phyloP scores from a whole-genome alignment of 2,329 filamentous ascomycete genomes.

The Xylogone sp. region DNA sequence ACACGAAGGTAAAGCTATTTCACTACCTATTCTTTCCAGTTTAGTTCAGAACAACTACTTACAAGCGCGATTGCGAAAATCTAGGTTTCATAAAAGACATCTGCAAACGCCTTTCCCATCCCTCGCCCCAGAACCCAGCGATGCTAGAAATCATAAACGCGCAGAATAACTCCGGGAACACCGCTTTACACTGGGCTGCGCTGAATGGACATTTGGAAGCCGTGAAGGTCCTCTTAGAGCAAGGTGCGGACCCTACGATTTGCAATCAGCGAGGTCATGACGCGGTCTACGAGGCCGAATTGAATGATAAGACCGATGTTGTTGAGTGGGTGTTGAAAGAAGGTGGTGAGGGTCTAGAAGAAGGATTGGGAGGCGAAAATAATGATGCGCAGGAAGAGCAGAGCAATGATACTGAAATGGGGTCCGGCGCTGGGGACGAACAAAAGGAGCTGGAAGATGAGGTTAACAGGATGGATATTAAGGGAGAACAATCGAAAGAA shows the following conservation, averaged over 20 bases:
- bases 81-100: constrained; percentile 42
- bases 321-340: constrained; percentile 48
- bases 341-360: constrained; percentile 33
- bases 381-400: constrained; percentile 3
- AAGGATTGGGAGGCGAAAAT: constrained; percentile 24
- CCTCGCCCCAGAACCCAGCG: constrained; percentile 21
- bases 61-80: neutral
- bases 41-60: neutral
- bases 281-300: constrained; percentile 69
- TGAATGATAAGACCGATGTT: constrained; percentile 63
- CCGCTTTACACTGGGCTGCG: constrained; percentile 89
- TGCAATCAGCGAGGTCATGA: constrained; percentile 84
- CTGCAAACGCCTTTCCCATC: constrained; percentile 35
- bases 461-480: neutral
- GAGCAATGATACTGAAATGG: constrained; percentile 1
- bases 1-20: constrained; percentile 58
- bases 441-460: neutral
- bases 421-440: constrained; percentile 1
- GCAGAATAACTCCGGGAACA: constrained; percentile 81
- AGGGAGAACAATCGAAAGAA: neutral
- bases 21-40: neutral
- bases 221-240: constrained; percentile 72
- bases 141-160: constrained; percentile 56
- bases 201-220: constrained; percentile 81
- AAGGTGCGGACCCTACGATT: constrained; percentile 72